A percentile compares a stretch with the other conserved stretches of the same genome.
phyloP scores from a whole-genome alignment of 768 basidiomycete genomes.

The Lactarius pseudohatsudake region DNA sequence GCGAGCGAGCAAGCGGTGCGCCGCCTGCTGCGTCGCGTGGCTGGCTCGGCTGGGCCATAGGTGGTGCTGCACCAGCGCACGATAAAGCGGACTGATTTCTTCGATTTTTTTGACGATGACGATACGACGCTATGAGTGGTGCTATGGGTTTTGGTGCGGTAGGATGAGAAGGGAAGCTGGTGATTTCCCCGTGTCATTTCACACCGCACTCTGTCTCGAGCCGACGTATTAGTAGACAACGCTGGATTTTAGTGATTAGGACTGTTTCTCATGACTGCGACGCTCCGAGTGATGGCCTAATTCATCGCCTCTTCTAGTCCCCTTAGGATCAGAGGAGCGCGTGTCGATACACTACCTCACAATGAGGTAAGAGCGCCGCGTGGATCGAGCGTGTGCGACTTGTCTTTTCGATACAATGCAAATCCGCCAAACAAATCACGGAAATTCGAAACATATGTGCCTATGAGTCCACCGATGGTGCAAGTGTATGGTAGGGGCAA shows the following conservation, averaged over 20 bases:
- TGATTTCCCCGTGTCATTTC: background rate
- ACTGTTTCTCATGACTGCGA: background rate
- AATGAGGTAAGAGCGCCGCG: background rate
- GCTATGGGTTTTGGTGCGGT: background rate
- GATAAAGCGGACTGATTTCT: slow-evolving; percentile 16
- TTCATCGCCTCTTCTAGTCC: too few species aligned
- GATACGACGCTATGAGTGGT: background rate
- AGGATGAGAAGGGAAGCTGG: background rate
- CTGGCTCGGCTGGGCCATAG: slow-evolving; percentile 28
- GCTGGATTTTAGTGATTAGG: background rate
- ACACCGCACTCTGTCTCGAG: background rate
- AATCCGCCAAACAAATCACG: slow-evolving; percentile 15
- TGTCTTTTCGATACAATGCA: slow-evolving; percentile 12
- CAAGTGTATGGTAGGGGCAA: slow-evolving; percentile 3
- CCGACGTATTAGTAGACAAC: background rate
- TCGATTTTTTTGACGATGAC: background rate
- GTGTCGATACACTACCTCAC: background rate
- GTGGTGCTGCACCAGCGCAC: slow-evolving; percentile 5
- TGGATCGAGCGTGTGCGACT: background rate
- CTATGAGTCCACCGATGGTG: slow-evolving; percentile 14
- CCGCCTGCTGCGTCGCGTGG: slow-evolving; percentile 6
- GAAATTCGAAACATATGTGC: slow-evolving; percentile 3
- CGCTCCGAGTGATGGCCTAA: background rate
- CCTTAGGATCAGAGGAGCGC: background rate
- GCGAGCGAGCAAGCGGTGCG: slow-evolving; percentile 37